Percentiles rank a stretch among this genome's conserved stretches.
phyloP scores from a whole-genome alignment of 768 basidiomycete genomes.

The Sarcodon sp. region DNA sequence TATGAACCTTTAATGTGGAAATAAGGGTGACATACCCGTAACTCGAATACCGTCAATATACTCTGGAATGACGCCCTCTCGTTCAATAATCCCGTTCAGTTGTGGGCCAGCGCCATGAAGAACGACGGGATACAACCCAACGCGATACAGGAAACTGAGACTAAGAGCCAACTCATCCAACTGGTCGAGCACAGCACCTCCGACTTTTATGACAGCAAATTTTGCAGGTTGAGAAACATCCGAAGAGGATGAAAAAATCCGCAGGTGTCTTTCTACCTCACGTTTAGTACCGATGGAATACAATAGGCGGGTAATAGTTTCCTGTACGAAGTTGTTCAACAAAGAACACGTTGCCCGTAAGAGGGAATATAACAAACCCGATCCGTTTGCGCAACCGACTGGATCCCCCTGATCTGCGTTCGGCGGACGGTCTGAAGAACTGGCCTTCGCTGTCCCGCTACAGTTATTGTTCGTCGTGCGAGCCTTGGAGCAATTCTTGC shows the following conservation, averaged over 20 bases:
- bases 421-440: background rate
- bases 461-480: background rate
- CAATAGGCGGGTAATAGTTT: conserved; percentile 91
- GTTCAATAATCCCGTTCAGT: conserved; percentile 85
- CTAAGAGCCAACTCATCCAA: conserved; percentile 90
- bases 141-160: conserved; percentile 90
- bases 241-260: conserved; percentile 93
- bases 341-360: background rate
- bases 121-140: conserved; percentile 96
- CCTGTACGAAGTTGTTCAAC: conserved; percentile 30
- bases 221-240: conserved; percentile 84
- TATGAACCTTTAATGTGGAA: background rate
- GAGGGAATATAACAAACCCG: conserved; percentile 30
- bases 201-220: conserved; percentile 97
- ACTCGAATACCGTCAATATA: conserved; percentile 97
- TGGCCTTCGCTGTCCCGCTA: background rate
- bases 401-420: conserved; percentile 26
- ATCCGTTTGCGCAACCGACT: conserved; percentile 63
- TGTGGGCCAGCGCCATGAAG: conserved; percentile 96
- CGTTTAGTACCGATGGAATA: conserved; percentile 96
- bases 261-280: conserved; percentile 95
- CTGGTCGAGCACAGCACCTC: conserved; percentile 88
- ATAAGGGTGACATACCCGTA: conserved; percentile 45
- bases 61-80: conserved; percentile 88
- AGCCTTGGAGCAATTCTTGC: background rate